These are phyloP conservation scores for Wallacemonas sp. DNA, from an alignment of 208 protist species.

Conservation along the genomic window DNA sequence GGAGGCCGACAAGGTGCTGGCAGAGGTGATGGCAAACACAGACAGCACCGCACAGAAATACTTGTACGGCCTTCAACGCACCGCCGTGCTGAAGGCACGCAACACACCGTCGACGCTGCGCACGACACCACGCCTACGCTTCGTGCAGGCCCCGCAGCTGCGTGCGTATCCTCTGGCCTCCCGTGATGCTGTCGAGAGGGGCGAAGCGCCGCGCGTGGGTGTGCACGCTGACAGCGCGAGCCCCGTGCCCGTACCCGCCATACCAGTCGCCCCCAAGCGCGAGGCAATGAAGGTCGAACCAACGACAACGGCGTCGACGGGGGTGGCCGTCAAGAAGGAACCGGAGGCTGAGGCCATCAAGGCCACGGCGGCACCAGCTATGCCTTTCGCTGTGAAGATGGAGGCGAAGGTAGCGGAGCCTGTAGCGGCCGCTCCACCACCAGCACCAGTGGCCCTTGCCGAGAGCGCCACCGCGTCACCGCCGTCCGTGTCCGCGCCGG, in stretches of 20 bases:
- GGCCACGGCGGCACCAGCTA: background rate
- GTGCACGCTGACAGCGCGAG: too few species aligned
- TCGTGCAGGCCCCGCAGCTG: constrained; percentile 8
- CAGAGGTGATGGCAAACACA: background rate
- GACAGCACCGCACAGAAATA: background rate
- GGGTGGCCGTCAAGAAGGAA: background rate
- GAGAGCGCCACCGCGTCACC: background rate
- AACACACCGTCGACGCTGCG: background rate
- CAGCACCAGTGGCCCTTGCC: too few species aligned
- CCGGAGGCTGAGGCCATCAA: background rate
- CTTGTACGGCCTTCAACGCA: constrained; percentile 1
- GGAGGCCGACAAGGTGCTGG: background rate
- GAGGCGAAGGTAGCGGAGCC: background rate
- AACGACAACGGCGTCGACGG: too few species aligned
- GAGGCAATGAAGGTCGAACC: background rate
- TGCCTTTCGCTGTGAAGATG: background rate
- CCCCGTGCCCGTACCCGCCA: background rate
- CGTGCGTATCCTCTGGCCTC: constrained; percentile 24
- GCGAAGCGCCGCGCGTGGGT: too few species aligned
- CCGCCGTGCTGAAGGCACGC: background rate
- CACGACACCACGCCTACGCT: background rate
- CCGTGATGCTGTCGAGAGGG: constrained; percentile 11
- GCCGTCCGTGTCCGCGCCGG: background rate
- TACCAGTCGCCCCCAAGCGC: background rate
- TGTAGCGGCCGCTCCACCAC: background rate